These are phyloP conservation scores for Xerocomellus chrysenteron DNA, from an alignment of 768 basidiomycete genomes.

Conservation along the genomic window DNA sequence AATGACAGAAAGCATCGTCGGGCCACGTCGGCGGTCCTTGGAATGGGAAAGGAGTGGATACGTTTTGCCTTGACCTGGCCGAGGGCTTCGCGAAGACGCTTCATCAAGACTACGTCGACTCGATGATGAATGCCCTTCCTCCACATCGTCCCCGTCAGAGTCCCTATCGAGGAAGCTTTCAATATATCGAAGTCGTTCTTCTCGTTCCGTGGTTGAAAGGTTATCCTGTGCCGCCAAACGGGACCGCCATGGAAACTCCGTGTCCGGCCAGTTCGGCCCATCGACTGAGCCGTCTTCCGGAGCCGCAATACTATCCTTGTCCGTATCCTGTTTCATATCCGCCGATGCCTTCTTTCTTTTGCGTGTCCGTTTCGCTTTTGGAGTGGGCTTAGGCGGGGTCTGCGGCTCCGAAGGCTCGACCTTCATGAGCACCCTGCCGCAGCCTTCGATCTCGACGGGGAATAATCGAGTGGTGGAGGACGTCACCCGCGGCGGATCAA, in stretches of 20 bases:
- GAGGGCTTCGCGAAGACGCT: slow-evolving; percentile 19
- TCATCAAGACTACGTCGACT: slow-evolving; percentile 11
- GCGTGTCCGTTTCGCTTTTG: slow-evolving; percentile 42
- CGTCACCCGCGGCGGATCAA: slow-evolving; percentile 36
- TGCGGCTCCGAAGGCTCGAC: slow-evolving; percentile 41
- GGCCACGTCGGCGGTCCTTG: slow-evolving; percentile 17
- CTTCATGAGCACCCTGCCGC: slow-evolving; percentile 70
- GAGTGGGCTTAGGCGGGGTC: slow-evolving; percentile 27
- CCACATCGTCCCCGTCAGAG: slow-evolving; percentile 51
- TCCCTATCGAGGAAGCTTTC: slow-evolving; percentile 73
- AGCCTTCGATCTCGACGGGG: slow-evolving; percentile 64
- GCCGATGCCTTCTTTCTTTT: slow-evolving; percentile 50
- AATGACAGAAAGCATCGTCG: slow-evolving; percentile 35
- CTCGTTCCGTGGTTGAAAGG: slow-evolving; percentile 51
- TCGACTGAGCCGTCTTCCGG: slow-evolving; percentile 37
- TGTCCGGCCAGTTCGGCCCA: slow-evolving; percentile 76
- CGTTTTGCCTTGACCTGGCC: slow-evolving; percentile 56
- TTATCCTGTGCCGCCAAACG: slow-evolving; percentile 56
- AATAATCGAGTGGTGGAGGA: slow-evolving; percentile 44
- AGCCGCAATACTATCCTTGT: slow-evolving; percentile 11
- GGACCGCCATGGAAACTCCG: slow-evolving; percentile 75
- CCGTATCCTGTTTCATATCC: slow-evolving; percentile 21
- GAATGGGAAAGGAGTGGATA: slow-evolving; percentile 51
- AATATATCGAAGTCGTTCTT: slow-evolving; percentile 63
- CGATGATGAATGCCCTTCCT: slow-evolving; percentile 20